phyloP scores from a whole-genome alignment of 192 early-diverging fungal genomes.

The Phycomyces nitens region DNA sequence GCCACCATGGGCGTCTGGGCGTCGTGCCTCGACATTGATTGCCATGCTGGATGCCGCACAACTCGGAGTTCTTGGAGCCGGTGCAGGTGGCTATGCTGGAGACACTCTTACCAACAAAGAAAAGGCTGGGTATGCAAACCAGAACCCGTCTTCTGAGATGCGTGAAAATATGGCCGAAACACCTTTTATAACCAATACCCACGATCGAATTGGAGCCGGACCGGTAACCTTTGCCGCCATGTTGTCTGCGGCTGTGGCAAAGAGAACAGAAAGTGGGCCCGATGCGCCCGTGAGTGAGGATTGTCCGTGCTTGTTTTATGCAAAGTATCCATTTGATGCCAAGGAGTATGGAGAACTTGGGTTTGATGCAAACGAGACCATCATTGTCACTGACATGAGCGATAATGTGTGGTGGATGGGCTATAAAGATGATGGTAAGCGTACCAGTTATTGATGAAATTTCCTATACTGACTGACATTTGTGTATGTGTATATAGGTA shows the following conservation, averaged over 20 bases:
- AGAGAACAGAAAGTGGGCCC: neutral
- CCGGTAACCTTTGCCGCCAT: conserved; percentile 12
- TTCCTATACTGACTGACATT: neutral
- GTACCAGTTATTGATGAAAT: conserved; percentile 1
- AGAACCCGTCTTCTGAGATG: neutral
- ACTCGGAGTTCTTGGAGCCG: conserved; percentile 6
- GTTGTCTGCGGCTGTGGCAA: conserved; percentile 4
- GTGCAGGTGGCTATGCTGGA: conserved; percentile 1
- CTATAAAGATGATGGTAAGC: conserved; percentile 57
- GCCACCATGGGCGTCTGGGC: conserved; percentile 15
- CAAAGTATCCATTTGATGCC: conserved; percentile 69
- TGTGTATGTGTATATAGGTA: conserved; percentile 12
- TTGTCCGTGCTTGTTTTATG: conserved; percentile 49
- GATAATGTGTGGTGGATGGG: conserved; percentile 86
- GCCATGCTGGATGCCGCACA: conserved; percentile 21
- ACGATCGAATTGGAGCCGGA: neutral
- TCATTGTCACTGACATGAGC: conserved; percentile 73
- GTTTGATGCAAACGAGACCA: conserved; percentile 59
- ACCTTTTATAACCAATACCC: neutral
- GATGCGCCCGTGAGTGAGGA: conserved; percentile 17
- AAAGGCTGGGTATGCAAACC: neutral
- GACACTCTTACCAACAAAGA: neutral
- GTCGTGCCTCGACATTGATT: conserved; percentile 5
- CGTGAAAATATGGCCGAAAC: neutral
- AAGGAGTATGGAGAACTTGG: conserved; percentile 70